Base-by-base conservation (phyloP, 257 asterid genomes). In the Agastache rugosa region DNA sequence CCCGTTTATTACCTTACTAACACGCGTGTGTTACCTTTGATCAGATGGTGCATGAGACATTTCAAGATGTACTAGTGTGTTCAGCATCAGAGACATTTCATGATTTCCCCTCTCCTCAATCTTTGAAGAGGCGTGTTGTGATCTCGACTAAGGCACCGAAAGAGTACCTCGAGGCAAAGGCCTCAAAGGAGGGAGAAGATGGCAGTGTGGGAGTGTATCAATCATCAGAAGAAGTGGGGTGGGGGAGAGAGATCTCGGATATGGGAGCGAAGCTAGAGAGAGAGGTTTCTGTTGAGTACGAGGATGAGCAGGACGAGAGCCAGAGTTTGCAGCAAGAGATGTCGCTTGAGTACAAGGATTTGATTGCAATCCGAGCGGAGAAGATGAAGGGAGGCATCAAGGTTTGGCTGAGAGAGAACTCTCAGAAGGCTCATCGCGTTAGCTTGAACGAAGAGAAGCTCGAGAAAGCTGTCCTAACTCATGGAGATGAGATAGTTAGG, bases 401-500 rank as follows among this genome's bases (percentile, higher is more conserved):
- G 51, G 87, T 66, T 8, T 92, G 97, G 93, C 79, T 92, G 14
- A 82, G 71, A 37, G 75, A 73, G 23, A 77, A 74, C 23, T 81
- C 90, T 1, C 35, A 75, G 53, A 84, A 82, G 54, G 96, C 81
- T 47, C 88, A 85, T 56, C 88, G 97, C 1, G 85, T 92, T 64
- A 92, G 97, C 84, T 81, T 92, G 85, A 85, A 83, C 50, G 97
- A 92, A 79, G 93, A 92, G 68, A 88, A 88, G 88, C 90, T 92
- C 39, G 92, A 78, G 75, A 87, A 86, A 5, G 88, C 91, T 77
- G 86, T 83, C 59, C 37, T 77, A 56, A 79, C 91, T 66, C 92
- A 90, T 77, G 96, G 92, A 72, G 73, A 74, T 37, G 96, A 88
- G 20, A 80, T 88, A 41, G 83, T 90, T 75, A 86, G 96, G 97